Percentiles rank a stretch among this genome's conserved stretches.
These are phyloP conservation scores for Trametes sanguinea DNA, from an alignment of 768 basidiomycete species.

Conservation along the genomic window DNA sequence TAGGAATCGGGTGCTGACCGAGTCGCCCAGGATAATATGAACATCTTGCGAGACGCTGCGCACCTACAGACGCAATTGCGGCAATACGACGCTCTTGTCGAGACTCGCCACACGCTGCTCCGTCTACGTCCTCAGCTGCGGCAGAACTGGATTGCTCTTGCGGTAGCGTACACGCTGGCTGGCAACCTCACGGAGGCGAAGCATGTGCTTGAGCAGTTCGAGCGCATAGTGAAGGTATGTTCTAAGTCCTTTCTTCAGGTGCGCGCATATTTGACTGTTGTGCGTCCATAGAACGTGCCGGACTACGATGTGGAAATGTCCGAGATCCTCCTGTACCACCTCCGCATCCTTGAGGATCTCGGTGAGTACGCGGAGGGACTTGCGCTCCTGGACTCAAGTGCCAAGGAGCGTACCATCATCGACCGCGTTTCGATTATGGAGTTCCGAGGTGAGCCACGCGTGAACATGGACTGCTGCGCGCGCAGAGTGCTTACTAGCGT, in stretches of 20 bases:
- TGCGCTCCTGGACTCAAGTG: constrained; percentile 59
- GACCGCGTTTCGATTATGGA: constrained; percentile 72
- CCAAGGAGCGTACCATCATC: constrained; percentile 65
- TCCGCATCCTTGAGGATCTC: constrained; percentile 71
- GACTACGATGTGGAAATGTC: constrained; percentile 81
- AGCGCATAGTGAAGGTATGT: constrained; percentile 68
- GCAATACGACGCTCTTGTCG: constrained; percentile 72
- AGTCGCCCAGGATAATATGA: constrained; percentile 78
- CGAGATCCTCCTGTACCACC: constrained; percentile 78
- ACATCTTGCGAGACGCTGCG: constrained; percentile 89
- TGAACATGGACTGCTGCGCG: not conserved
- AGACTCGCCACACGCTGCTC: constrained; percentile 81
- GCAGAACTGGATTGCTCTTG: constrained; percentile 87
- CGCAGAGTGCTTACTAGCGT: constrained; percentile 15
- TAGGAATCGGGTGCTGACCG: not conserved
- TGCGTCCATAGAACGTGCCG: constrained; percentile 62
- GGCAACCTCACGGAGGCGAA: constrained; percentile 72
- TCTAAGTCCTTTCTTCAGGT: not conserved
- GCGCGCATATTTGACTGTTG: not conserved
- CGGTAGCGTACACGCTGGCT: constrained; percentile 85
- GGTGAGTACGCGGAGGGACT: constrained; percentile 65
- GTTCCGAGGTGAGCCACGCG: constrained; percentile 52
- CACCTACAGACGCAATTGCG: constrained; percentile 88
- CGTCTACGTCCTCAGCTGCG: constrained; percentile 79
- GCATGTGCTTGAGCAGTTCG: constrained; percentile 72